These are phyloP conservation scores for Salinomyces thailandicus DNA, from an alignment of 2,329 filamentous ascomycete genomes.

Conservation along the genomic window DNA sequence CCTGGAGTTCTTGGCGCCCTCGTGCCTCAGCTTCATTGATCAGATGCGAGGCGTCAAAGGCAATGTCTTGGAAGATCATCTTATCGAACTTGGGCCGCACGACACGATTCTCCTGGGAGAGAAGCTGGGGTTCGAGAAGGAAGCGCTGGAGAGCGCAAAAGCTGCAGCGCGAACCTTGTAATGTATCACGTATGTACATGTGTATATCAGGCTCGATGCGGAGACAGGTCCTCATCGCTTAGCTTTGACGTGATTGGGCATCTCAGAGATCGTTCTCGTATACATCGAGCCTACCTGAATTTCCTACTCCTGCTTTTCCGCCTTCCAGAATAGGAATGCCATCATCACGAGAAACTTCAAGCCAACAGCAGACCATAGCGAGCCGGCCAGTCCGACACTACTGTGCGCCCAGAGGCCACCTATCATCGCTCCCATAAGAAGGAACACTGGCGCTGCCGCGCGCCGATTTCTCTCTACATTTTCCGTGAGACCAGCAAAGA, in stretches of 20 bases:
- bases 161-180: too few species aligned
- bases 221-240: too few species aligned
- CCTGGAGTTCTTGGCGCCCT: neutral
- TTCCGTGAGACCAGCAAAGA: conserved; percentile 32
- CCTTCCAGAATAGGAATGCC: conserved; percentile 34
- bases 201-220: too few species aligned
- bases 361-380: conserved; percentile 37
- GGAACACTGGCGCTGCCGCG: conserved; percentile 38
- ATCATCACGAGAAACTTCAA: conserved; percentile 31
- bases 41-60: neutral
- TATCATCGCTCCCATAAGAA: conserved; percentile 44
- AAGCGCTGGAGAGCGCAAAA: neutral
- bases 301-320: conserved; percentile 22
- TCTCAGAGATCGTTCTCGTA: too few species aligned
- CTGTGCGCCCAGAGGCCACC: conserved; percentile 48
- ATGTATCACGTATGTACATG: too few species aligned
- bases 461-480: conserved; percentile 47
- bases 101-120: neutral
- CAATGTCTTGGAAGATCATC: neutral
- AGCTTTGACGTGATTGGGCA: neutral
- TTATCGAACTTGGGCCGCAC: neutral
- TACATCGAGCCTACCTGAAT: too few species aligned
- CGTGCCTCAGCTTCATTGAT: neutral
- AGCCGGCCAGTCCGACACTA: conserved; percentile 40
- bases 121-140: neutral